Percentiles rank a stretch among this genome's conserved stretches.
Evolutionary conservation across 768 basidiomycete species (phyloP).

Genomic region (Clitopilus hobsonii): DNA sequence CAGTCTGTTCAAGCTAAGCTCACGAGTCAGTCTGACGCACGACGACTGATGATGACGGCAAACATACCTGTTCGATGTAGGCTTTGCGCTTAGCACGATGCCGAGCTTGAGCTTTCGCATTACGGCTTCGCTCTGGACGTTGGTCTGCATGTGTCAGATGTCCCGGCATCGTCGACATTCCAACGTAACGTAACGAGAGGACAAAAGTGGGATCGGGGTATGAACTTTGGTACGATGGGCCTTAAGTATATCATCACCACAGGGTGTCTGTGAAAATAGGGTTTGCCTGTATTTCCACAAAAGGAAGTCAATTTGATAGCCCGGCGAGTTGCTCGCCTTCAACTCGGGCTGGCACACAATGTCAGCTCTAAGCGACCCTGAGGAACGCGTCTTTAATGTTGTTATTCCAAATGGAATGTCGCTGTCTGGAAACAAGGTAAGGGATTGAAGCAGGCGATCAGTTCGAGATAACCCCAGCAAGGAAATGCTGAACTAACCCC

Average conservation of each 20-base stretch:
- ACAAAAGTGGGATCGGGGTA: slow-evolving; percentile 43
- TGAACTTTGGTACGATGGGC: slow-evolving; percentile 25
- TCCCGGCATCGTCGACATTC: slow-evolving; percentile 57
- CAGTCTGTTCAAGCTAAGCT: slow-evolving; percentile 74
- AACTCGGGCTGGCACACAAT: background rate
- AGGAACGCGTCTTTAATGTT: slow-evolving; percentile 1
- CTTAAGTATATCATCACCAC: slow-evolving; percentile 44
- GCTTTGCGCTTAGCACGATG: slow-evolving; percentile 92
- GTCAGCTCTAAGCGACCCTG: background rate
- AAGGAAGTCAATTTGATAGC: background rate
- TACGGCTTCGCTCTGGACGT: slow-evolving; percentile 80
- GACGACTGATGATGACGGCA: background rate
- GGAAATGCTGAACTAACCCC: background rate
- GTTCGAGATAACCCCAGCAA: background rate
- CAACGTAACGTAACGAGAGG: slow-evolving; percentile 48
- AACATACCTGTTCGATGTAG: slow-evolving; percentile 79
- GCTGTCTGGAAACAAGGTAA: background rate
- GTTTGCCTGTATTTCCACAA: background rate
- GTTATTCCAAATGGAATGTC: slow-evolving; percentile 1
- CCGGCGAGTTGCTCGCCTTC: background rate
- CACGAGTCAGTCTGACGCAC: slow-evolving; percentile 1
- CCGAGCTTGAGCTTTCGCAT: slow-evolving; percentile 83
- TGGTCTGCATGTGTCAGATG: slow-evolving; percentile 50
- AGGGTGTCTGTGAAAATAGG: slow-evolving; percentile 16
- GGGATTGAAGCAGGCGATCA: background rate